Evolutionary conservation across 768 basidiomycete genomes (phyloP).

Genomic region (Leccinellum rugosiceps): DNA sequence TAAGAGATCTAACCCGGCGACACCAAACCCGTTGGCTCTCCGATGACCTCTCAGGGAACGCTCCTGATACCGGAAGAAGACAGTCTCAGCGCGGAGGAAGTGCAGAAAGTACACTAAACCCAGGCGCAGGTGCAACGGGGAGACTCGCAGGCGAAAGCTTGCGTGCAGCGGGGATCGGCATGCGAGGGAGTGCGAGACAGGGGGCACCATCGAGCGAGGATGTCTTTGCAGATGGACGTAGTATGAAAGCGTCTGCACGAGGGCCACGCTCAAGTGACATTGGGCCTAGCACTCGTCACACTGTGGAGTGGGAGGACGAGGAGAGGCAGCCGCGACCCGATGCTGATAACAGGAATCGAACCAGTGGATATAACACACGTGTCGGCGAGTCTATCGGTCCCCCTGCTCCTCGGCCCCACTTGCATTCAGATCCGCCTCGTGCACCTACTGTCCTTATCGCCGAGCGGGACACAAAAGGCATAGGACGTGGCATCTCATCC

Average conservation of each 20-base stretch:
- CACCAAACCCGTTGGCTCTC: constrained; percentile 55
- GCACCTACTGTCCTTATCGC: constrained; percentile 9
- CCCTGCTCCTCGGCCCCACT: constrained; percentile 18
- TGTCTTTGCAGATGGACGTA: constrained; percentile 32
- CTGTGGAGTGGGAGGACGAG: constrained; percentile 26
- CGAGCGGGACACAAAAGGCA: constrained; percentile 23
- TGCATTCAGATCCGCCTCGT: constrained; percentile 27
- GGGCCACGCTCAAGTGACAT: constrained; percentile 12
- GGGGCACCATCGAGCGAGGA: constrained; percentile 32
- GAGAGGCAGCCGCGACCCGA: constrained; percentile 18
- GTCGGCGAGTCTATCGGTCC: constrained; percentile 14
- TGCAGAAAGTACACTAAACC: constrained; percentile 60
- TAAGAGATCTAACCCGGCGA: constrained; percentile 45
- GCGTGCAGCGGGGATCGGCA: constrained; percentile 65
- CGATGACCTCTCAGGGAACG: constrained; percentile 40
- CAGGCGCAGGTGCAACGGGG: constrained; percentile 40
- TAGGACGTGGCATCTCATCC: constrained; percentile 15
- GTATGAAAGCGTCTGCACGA: constrained; percentile 15
- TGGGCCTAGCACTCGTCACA: constrained; percentile 5
- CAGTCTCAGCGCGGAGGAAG: constrained; percentile 65
- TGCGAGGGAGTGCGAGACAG: constrained; percentile 30
- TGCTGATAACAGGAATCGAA: constrained; percentile 21
- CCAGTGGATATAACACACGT: constrained; percentile 23
- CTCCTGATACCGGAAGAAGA: constrained; percentile 39
- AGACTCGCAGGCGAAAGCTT: constrained; percentile 66